Base-by-base conservation (phyloP, 805 yeast genomes). In the Wickerhamiella hasegawae region DNA sequence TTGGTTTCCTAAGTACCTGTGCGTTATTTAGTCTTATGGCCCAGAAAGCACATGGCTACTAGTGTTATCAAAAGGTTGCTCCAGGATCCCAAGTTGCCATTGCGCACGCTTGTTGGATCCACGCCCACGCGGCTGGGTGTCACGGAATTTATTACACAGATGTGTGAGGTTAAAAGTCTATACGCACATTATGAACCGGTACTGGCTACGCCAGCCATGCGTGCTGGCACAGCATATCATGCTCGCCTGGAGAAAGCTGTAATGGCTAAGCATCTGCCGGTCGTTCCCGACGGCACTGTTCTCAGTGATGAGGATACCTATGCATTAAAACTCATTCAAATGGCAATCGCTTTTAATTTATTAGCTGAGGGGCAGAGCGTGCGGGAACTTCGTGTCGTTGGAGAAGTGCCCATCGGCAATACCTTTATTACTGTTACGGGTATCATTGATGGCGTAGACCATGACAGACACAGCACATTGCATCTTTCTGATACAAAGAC, bases 1-100 rank as follows among this genome's bases (percentile, higher is more conserved):
- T 82, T 20, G 94, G 94, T 12, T 82, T 80, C 45, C 54, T 82
- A 12, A 83, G 87, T 0, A 69, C 84, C 14, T 80, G 93, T 52
- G 85, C 80, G 11, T 58, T 75, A 23, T 82, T 83, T 53, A 76
- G 87, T 21, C 72, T 82, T 45, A 73, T 80, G 36, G 84, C 92
- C 3, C 92, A 79, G 53, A 65, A 47, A 35, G 45, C 53, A 24
- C 43, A 45, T 40, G 48, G 43, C 28, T 10, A 26, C 18, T 30
- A 18, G 24, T 10, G 19, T 10, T n/a, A 8, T 5, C 19, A 11
- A 15, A 28, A 16, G 15, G 30, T 14, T 28, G 6, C 30, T 28
- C 6, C 6, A 6, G 28, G 14, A 25, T 6, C 28, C 28, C 14
- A 12, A 6, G 14, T 5, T 25, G 28, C 28, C 28, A 6, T 12